These are phyloP conservation scores for Termitomyces sp. DNA, from an alignment of 768 basidiomycete genomes.

Conservation along the genomic window DNA sequence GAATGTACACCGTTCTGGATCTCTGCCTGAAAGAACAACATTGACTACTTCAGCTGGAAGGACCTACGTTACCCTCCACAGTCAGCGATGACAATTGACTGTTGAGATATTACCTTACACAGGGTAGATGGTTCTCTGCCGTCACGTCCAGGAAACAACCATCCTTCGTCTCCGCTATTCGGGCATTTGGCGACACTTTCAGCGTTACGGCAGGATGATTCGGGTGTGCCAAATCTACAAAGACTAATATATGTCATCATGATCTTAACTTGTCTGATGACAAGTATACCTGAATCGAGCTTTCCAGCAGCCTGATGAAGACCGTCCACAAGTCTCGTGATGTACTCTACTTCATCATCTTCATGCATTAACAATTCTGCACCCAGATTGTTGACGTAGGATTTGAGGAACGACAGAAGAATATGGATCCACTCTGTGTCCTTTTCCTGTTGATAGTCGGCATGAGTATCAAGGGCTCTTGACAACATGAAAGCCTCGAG, in stretches of 20 bases:
- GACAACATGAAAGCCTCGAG: conserved; percentile 77
- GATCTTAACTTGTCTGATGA: background rate
- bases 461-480: conserved; percentile 65
- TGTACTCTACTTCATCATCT: conserved; percentile 44
- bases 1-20: conserved; percentile 59
- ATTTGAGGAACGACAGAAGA: conserved; percentile 69
- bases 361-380: conserved; percentile 49
- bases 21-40: conserved; percentile 55
- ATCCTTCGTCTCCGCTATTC: conserved; percentile 55
- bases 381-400: conserved; percentile 51
- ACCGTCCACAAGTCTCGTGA: conserved; percentile 41
- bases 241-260: background rate
- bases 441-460: conserved; percentile 44
- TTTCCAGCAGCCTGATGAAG: conserved; percentile 42
- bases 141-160: conserved; percentile 55
- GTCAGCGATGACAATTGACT: background rate
- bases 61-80: conserved; percentile 30
- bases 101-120: conserved; percentile 37
- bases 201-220: conserved; percentile 69
- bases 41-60: conserved; percentile 58
- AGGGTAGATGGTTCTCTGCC: conserved; percentile 65
- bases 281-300: conserved; percentile 48
- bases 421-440: conserved; percentile 81
- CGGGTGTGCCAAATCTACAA: conserved; percentile 56
- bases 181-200: conserved; percentile 38